A percentile compares a stretch with the other conserved stretches of the same genome.
phyloP scores from a whole-genome alignment of 2,329 filamentous ascomycete species.

The Trichoderma sp. region DNA sequence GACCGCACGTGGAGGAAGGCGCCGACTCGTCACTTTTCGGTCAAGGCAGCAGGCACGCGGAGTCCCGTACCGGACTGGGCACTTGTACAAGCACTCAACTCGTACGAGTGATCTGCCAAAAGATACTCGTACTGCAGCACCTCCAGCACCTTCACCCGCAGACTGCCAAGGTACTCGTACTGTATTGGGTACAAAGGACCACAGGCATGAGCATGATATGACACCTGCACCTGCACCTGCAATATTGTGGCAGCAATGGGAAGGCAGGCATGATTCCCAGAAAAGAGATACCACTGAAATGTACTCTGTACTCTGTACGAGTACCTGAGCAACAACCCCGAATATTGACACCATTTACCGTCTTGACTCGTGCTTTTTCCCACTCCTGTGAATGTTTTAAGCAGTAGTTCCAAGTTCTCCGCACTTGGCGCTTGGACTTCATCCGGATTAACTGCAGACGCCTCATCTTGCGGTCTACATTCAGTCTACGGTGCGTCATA shows the following conservation, averaged over 20 bases:
- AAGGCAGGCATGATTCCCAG: not conserved
- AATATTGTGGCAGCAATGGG: not conserved
- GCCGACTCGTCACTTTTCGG: not conserved
- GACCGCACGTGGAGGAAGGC: constrained; percentile 2
- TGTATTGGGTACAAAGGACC: not conserved
- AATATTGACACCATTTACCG: not conserved
- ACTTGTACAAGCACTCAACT: not conserved
- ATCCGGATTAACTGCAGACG: not conserved
- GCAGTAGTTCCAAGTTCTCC: not conserved
- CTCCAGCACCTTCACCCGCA: not conserved
- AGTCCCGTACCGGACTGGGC: not conserved
- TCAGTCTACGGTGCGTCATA: not conserved
- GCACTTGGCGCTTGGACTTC: not conserved
- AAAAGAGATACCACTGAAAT: too few species aligned
- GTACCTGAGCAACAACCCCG: too few species aligned
- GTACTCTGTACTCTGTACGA: not conserved
- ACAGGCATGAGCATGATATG: not conserved
- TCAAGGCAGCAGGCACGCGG: not conserved
- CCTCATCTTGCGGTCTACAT: not conserved
- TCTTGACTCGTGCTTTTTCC: not conserved
- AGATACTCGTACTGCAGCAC: not conserved
- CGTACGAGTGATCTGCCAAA: not conserved
- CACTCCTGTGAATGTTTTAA: not conserved
- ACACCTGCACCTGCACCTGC: not conserved
- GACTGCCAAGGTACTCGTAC: not conserved